Base-by-base conservation (phyloP, 2,329 filamentous ascomycete genomes). In the Pseudocercospora fijiensis region DNA sequence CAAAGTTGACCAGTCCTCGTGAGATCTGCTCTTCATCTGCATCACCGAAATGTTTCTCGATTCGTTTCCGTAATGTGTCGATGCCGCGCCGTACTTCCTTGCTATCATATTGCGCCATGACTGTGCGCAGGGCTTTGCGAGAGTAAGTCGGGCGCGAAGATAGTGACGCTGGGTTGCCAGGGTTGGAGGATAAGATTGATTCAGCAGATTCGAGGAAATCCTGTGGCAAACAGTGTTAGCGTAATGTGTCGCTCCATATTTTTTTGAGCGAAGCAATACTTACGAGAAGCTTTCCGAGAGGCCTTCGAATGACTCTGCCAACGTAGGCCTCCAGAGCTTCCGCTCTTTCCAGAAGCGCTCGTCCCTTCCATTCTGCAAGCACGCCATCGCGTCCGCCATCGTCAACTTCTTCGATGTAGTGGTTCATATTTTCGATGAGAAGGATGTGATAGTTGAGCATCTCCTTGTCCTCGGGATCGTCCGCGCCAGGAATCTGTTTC, bases 361-460 rank as follows among this genome's bases (percentile, higher is more conserved):
- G 88, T 43, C 88, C 86, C 73, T 88, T 90, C 91, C 93, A 97
- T 70, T 91, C 87, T 65, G 91, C 87, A 4, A 98, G 84, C 0
- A 96, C 87, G 7, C 90, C 85, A 66, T 95, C 86, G 41, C 85
- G 84, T 9, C 70, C 71, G 7, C 72, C 73, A 16, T 89, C 80
- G 69, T 96, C 91, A 8, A 96, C 90, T 76, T 97, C 93, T 75
- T 98, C 93, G 10, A 95, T 82, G 78, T 96, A 98, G 78, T 96
- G 92, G 74, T 97, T 96, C 92, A 97, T 97, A 77, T 99, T 99
- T 78, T 99, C 94, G 70, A 99, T 98, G 60, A 98, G 84, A 33
- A 98, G 84, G 72, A 99, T 96, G 77, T 98, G 93, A 79, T 96
- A 96, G 79, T 98, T 98, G 65, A 99, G 85, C 4, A 92, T 91